Evolutionary conservation across 306 rosid species (phyloP).

Genomic region (Pterocarpus santalinus): DNA sequence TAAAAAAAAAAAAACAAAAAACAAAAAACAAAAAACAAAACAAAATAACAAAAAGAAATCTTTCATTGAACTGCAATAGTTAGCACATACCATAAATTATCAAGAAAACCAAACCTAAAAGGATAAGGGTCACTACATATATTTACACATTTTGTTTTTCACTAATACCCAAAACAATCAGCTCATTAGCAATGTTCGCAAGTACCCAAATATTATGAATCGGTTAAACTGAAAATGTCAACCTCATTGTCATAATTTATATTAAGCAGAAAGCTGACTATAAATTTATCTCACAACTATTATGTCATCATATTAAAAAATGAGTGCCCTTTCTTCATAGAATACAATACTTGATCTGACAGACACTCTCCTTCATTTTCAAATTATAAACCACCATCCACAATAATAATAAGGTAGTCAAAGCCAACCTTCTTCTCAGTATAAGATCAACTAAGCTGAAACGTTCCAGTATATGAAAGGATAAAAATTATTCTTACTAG

Average conservation of each 20-base stretch:
- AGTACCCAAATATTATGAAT: too few relatives aligned
- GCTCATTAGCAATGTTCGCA: too few relatives aligned
- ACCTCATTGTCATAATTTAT: neutral
- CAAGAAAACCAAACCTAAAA: slow-evolving; percentile 9
- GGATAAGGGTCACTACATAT: neutral
- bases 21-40: too few relatives aligned
- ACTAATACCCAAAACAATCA: too few relatives aligned
- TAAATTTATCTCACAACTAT: neutral
- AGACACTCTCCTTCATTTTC: slow-evolving; percentile 21
- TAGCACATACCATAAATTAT: slow-evolving; percentile 12
- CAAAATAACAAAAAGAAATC: neutral
- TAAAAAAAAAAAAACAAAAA: too few relatives aligned
- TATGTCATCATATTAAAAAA: neutral
- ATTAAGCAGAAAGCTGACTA: neutral
- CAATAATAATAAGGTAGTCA: slow-evolving; percentile 6
- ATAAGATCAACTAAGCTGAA: neutral
- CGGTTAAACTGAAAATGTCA: too few relatives aligned
- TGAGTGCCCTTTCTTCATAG: neutral
- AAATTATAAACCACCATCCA: slow-evolving; percentile 13
- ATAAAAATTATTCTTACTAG: neutral
- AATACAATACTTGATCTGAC: neutral
- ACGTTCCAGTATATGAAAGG: neutral
- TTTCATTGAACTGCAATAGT: neutral
- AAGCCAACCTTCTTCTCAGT: neutral
- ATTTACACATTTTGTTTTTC: neutral